Evolutionary conservation across 106 monocot species (phyloP).

Genomic region (Allium cepa): DNA sequence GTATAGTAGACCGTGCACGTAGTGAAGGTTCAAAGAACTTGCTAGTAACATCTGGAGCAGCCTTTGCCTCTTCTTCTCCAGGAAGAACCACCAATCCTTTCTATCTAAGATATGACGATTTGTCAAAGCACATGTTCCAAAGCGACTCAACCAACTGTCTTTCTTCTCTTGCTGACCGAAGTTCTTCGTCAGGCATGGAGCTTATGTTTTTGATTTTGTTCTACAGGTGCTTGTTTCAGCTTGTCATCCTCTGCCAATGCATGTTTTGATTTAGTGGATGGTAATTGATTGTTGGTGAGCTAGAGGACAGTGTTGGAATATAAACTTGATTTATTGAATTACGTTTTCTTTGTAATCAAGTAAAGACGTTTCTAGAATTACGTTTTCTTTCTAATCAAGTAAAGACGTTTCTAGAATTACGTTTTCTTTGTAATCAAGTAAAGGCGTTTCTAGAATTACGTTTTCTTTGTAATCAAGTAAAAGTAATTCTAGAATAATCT

Average conservation of each 20-base stretch:
- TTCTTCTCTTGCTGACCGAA: constrained; percentile 63
- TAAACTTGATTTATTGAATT: too few species aligned
- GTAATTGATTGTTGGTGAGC: constrained; percentile 31
- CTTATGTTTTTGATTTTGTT: constrained; percentile 41
- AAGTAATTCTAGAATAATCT: too few species aligned
- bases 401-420: too few species aligned
- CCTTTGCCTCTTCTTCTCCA: constrained; percentile 40
- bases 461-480: too few species aligned
- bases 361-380: too few species aligned
- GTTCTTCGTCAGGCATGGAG: constrained; percentile 51
- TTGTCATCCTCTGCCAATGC: constrained; percentile 33
- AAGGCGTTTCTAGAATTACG: too few species aligned
- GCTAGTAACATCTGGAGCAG: constrained; percentile 47
- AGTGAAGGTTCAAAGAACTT: constrained; percentile 47
- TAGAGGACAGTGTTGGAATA: constrained; percentile 43
- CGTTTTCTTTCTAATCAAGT: too few species aligned
- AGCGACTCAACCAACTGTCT: constrained; percentile 62
- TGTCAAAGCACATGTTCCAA: constrained; percentile 54
- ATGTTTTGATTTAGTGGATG: not conserved
- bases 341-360: too few species aligned
- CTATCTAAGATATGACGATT: constrained; percentile 58
- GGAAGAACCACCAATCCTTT: constrained; percentile 75
- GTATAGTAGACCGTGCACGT: constrained; percentile 29
- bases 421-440: too few species aligned
- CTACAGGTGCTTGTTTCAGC: constrained; percentile 43